phyloP scores from a whole-genome alignment of 2,329 filamentous ascomycete genomes.

The Fusarium sp. region DNA sequence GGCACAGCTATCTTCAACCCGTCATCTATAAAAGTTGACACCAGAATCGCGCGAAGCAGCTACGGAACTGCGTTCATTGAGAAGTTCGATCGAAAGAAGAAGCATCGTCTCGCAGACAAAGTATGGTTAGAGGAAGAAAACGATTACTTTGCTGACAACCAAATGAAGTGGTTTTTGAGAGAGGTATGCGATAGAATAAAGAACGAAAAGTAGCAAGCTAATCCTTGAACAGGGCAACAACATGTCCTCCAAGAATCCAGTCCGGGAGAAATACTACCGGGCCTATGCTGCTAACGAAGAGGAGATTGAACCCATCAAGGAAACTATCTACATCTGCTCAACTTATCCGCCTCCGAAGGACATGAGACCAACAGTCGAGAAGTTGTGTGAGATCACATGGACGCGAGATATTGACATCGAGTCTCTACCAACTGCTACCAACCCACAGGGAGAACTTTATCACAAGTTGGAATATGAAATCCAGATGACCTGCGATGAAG shows the following conservation, averaged over 20 bases:
- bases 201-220: not conserved
- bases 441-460: conserved; percentile 14
- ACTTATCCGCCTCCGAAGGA: not conserved
- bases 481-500: conserved; percentile 41
- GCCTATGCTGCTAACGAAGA: too few relatives aligned
- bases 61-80: conserved; percentile 35
- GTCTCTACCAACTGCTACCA: conserved; percentile 27
- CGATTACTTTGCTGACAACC: conserved; percentile 10
- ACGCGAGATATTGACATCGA: conserved; percentile 7
- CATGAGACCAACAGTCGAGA: rapidly evolving
- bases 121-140: conserved; percentile 8
- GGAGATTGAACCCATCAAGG: rapidly evolving
- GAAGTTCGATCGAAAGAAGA: not conserved
- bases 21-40: conserved; percentile 14
- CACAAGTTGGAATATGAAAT: conserved; percentile 1
- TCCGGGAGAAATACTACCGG: not conserved
- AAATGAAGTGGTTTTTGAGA: conserved; percentile 50
- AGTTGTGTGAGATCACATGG: conserved; percentile 43
- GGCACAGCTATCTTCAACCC: conserved; percentile 30
- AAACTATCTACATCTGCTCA: not conserved
- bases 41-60: conserved; percentile 47
- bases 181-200: conserved; percentile 28
- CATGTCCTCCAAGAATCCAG: not conserved
- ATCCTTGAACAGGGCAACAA: conserved; percentile 19
- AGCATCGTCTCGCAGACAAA: conserved; percentile 32